Evolutionary conservation across 352 stramenopile genomes (phyloP), one percentile per base, ranked within the genome.

Genomic region (Phytophthora palmivora): DNA sequence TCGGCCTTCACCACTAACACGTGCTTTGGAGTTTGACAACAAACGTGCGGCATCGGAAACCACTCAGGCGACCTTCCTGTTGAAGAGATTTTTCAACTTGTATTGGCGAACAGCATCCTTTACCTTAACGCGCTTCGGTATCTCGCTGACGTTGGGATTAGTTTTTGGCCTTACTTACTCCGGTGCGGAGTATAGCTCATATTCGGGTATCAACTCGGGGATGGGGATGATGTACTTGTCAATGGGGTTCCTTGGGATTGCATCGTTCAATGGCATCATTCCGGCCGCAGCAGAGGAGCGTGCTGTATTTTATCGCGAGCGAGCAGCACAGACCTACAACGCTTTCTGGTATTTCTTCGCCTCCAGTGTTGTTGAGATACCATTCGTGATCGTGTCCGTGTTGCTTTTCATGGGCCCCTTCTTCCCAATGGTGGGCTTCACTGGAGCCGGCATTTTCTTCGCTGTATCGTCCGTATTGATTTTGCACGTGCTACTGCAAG

Each of bases 381-480:
- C 58, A 32, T 60, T 53, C 32, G 37, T 49, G 9, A 33, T 47
- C 0, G 32, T 14, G 0, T 11, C 18, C 3, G 33, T 66, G 11
- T 19, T 66, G 46, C 22, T 66, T n/a, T 43, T n/a, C 24, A 44
- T 60, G 48, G 24, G 19, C 2, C n/a, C n/a, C 6, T 53, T 66
- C 19, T 66, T 49, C 21, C 49, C 58, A 10, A 12, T 60, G 2
- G 58, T 65, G 2, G 57, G 57, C 19, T 65, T 67, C 24, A 57
- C 50, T 16, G 67, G 58, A 10, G 56, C 18, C 0, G 12, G n/a
- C 9, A 24, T 6, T 11, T 78, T 77, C 43, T 53, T 78, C 21
- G 68, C 76, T 8, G 70, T 59, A 28, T 72, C 45, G 16, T n/a
- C 76, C 30, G 45, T 66, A 15, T 24, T 74, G 16, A 11, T 39